Conservation (phyloP, 331 rosid genomes). For the Arachis monticola region DNA sequence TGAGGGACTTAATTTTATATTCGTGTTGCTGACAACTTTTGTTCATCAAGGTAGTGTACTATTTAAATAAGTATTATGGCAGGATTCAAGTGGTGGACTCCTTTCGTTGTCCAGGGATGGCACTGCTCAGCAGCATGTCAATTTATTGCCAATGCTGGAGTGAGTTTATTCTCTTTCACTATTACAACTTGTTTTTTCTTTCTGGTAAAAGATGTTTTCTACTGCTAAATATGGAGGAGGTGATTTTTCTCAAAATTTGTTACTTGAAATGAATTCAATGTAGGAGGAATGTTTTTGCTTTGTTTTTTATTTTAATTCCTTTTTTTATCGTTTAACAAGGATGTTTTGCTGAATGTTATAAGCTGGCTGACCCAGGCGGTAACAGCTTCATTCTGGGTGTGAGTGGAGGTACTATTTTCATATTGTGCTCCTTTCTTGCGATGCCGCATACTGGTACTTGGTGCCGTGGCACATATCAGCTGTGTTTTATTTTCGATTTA, state of each 20-base stretch:
- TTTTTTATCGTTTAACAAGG: slow-evolving; percentile 52
- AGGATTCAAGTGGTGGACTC: slow-evolving; percentile 84
- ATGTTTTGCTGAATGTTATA: too few relatives aligned
- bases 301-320: not conserved
- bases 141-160: slow-evolving; percentile 78
- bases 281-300: too few relatives aligned
- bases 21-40: slow-evolving; percentile 41
- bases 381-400: slow-evolving; percentile 88
- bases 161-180: slow-evolving; percentile 48
- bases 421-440: slow-evolving; percentile 17
- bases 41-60: slow-evolving; percentile 80
- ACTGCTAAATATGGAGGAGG: too few relatives aligned
- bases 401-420: too few relatives aligned
- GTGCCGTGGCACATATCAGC: too few relatives aligned
- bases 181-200: not conserved
- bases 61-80: slow-evolving; percentile 68
- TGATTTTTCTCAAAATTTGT: too few relatives aligned
- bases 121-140: slow-evolving; percentile 62
- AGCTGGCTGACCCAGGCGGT: too few relatives aligned
- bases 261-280: too few relatives aligned
- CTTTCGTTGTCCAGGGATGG: slow-evolving; percentile 90
- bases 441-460: slow-evolving; percentile 12
- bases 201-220: too few relatives aligned
- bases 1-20: not conserved
- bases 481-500: slow-evolving; percentile 1